Base-by-base conservation (phyloP, 2,329 filamentous ascomycete species). In the Aspergillus intermedius region DNA sequence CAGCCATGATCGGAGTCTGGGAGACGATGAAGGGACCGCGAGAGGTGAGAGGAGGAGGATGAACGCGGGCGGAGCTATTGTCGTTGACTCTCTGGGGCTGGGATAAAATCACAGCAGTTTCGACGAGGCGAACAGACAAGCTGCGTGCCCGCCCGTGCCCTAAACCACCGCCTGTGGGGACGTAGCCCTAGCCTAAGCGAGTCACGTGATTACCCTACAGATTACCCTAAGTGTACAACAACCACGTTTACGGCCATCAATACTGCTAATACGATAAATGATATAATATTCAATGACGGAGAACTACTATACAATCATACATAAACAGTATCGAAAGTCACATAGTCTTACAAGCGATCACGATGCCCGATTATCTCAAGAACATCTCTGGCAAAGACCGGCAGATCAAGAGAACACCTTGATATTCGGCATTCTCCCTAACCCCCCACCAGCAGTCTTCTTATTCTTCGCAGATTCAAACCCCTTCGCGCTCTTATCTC, bases 1-100 rank as follows among this genome's bases (percentile, higher is more conserved):
- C 88, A 81, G 87, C 85, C 88, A 93, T 93, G 71, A 70, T 72
- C 61, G 64, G 64, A 67, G 62, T 69, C 60, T 59, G 52, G 59
- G 65, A 62, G 63, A 63, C 61, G 64, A 66, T 66, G 61, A 51
- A 62, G 62, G 62, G 61, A 62, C 60, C 63, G 64, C 60, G 66
- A 65, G 60, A 61, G 58, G 63, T 65, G 59, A 54, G 59, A 59
- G 59, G 57, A 62, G 57, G 61, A 62, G 57, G 61, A 61, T 60
- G 60, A 61, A 61, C 57, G 59, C 62, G 66, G 67, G 66, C 65
- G 64, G 66, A 70, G 66, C 63, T 64, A 64, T 59, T 62, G 60
- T 69, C 66, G 61, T 67, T 66, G 61, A 64, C 22, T 25, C 63
- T 64, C 63, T 64, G 60, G 59, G 58, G 53, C 53, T 60, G 62